phyloP scores from a whole-genome alignment of 208 protist species.

The Crithidia bombi region DNA sequence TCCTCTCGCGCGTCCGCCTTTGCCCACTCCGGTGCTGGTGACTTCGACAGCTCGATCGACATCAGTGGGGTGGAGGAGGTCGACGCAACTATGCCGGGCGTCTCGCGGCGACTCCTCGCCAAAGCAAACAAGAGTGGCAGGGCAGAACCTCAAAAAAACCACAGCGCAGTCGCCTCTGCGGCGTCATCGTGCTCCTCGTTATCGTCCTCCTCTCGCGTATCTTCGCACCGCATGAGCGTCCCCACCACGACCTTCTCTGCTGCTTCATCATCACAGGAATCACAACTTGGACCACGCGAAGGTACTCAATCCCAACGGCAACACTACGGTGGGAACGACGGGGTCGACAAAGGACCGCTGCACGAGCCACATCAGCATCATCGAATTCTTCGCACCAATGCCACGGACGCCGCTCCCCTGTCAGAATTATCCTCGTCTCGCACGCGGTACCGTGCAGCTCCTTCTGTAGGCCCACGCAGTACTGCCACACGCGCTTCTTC shows the following conservation, averaged over 20 bases:
- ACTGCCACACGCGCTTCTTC: background rate
- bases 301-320: too few relatives aligned
- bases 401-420: background rate
- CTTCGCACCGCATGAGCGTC: too few relatives aligned
- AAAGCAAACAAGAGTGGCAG: background rate
- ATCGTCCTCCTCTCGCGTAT: too few relatives aligned
- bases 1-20: background rate
- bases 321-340: too few relatives aligned
- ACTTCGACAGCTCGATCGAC: slow-evolving; percentile 5
- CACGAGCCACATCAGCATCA: too few relatives aligned
- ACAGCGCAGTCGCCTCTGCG: background rate
- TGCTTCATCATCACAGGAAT: too few relatives aligned
- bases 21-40: background rate
- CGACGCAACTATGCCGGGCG: background rate
- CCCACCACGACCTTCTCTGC: too few relatives aligned
- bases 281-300: too few relatives aligned
- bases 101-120: background rate
- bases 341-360: too few relatives aligned
- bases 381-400: background rate
- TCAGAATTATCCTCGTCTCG: background rate
- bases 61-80: background rate
- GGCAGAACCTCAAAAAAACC: background rate
- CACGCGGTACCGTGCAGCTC: slow-evolving; percentile 3
- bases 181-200: background rate
- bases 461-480: background rate